Percentiles rank a stretch among this genome's conserved stretches.
Evolutionary conservation across 1,284 basidiomycete species (phyloP).

Genomic region (Amylostereum areolatum): DNA sequence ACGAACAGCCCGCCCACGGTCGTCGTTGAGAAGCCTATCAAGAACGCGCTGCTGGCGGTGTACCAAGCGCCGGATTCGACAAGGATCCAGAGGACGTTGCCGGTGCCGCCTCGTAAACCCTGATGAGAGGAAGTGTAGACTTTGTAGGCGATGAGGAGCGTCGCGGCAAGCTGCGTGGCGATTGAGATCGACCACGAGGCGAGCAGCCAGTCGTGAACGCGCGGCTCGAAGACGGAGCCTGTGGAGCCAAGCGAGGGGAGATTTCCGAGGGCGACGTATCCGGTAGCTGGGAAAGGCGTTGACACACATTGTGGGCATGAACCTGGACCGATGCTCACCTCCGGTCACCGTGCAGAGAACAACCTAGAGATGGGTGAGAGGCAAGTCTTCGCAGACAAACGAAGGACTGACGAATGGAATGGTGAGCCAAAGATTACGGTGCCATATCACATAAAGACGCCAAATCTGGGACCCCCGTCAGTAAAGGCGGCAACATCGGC

Average conservation of each 20-base stretch:
- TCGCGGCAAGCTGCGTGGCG: constrained; percentile 7
- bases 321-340: neutral
- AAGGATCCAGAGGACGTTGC: constrained; percentile 5
- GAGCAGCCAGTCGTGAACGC: constrained; percentile 2
- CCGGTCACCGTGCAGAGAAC: constrained; percentile 2
- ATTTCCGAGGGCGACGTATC: constrained; percentile 3
- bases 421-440: constrained; percentile 1
- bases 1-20: constrained; percentile 2
- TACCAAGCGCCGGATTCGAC: constrained; percentile 8
- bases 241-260: neutral
- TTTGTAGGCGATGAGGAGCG: constrained; percentile 5
- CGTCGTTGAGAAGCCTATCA: constrained; percentile 5
- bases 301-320: neutral
- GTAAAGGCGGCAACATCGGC: neutral
- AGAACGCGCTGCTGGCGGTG: constrained; percentile 1
- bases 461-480: constrained; percentile 3
- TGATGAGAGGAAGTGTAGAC: neutral
- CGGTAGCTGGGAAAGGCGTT: neutral
- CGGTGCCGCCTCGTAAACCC: neutral
- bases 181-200: constrained; percentile 7
- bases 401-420: constrained; percentile 3
- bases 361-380: neutral
- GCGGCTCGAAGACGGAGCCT: neutral
- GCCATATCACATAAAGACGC: constrained; percentile 9
- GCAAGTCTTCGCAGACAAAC: neutral